phyloP scores from a whole-genome alignment of 176 grass and related monocot species.

The Phoenix dactylifera region DNA sequence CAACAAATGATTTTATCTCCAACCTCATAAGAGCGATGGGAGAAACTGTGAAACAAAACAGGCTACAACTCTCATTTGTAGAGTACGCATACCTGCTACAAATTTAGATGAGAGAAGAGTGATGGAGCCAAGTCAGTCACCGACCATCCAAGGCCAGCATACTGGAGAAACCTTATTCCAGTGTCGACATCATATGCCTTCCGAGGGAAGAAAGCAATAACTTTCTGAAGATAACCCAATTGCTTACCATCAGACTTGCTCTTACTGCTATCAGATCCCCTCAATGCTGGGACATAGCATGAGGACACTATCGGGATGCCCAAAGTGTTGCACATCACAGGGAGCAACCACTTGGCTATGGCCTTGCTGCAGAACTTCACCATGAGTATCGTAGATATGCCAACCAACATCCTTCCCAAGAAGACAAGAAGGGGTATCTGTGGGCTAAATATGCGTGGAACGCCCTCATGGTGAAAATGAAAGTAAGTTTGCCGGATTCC shows the following conservation, averaged over 20 bases:
- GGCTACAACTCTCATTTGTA: too few species aligned
- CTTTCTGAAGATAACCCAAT: slow-evolving; percentile 45
- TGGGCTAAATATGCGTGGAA: slow-evolving; percentile 49
- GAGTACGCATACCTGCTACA: slow-evolving; percentile 25
- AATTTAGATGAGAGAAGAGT: slow-evolving; percentile 51
- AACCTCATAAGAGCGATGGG: too few species aligned
- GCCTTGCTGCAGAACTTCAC: slow-evolving; percentile 97
- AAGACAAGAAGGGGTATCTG: slow-evolving; percentile 46
- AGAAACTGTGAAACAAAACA: too few species aligned
- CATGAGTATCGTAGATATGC: slow-evolving; percentile 66
- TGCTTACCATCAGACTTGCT: slow-evolving; percentile 35
- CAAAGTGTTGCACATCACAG: slow-evolving; percentile 79
- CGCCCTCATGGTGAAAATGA: slow-evolving; percentile 53
- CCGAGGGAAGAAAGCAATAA: slow-evolving; percentile 50
- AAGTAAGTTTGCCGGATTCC: slow-evolving; percentile 85
- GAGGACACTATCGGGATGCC: slow-evolving; percentile 70
- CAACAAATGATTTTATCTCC: too few species aligned
- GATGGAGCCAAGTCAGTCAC: slow-evolving; percentile 83
- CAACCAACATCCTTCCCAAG: slow-evolving; percentile 38
- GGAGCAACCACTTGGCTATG: slow-evolving; percentile 86
- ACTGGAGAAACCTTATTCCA: slow-evolving; percentile 87
- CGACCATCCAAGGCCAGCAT: slow-evolving; percentile 81
- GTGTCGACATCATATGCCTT: slow-evolving; percentile 90
- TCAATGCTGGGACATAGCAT: slow-evolving; percentile 72
- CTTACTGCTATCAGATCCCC: slow-evolving; percentile 27